Evolutionary conservation across 306 rosid genomes (phyloP), one percentile per base, ranked within the genome.

Genomic region (Prunus mira): DNA sequence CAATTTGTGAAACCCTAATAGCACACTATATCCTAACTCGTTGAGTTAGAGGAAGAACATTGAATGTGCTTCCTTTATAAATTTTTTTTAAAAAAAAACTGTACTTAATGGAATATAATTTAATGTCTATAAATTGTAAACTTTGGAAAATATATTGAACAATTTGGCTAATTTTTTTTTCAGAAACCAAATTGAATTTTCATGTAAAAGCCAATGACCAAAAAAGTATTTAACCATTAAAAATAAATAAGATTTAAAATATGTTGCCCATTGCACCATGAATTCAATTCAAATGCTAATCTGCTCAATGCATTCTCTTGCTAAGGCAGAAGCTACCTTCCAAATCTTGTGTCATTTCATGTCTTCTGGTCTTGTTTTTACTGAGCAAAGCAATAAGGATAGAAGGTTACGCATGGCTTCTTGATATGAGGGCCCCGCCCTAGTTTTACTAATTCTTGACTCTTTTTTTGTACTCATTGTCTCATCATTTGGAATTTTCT

Each of bases 391-490:
- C 25, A 28, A n/a, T 0, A 13, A 18, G 58, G 34, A 73, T 60
- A 9, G 68, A 73, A 43, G 69, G 84, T 64, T 51, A 38, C 32
- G 64, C 34, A 27, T 73, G 69, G 69, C 10, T 71, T 58, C 52
- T 75, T 41, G 87, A 41, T 67, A 67, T 47, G 62, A 67, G 78
- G 50, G 49, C 34, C 22, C 68, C 22, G 51, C 24, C 73, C 64
- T 70, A 30, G 83, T 75, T 78, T 74, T 75, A 25, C 65, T 54
- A 49, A 30, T 62, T 69, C 52, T 72, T 83, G 79, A 50, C 84
- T 80, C 74, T 67, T 52, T 22, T 80, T 72, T 80, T 76, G 86
- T 83, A 66, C 60, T 50, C 81, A 75, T 71, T 56, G 80, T 41
- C 61, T 76, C 60, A 67, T 76, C 63, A 72, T 72, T 80, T 67